Evolutionary conservation across 139 green algal genomes (phyloP).

Genomic region (Chlamydomonas sphaeroides): DNA sequence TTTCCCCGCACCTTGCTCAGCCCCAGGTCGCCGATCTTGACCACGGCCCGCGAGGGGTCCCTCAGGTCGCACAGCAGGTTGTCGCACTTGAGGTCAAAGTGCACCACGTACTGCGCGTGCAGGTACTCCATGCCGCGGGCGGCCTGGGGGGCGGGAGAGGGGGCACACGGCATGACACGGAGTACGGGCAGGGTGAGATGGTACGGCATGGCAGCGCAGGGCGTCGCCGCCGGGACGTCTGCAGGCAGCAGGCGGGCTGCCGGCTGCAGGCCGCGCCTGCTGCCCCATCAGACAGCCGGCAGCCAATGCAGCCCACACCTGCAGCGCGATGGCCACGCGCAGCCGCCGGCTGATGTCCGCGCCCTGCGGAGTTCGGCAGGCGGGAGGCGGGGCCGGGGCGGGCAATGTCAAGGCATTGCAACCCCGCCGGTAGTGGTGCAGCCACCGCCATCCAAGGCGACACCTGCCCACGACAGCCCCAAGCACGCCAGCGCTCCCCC

Average conservation of each 20-base stretch:
- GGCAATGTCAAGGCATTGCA: no score
- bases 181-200: no score
- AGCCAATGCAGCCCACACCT: constrained; percentile 2
- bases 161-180: no score
- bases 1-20: constrained; percentile 48
- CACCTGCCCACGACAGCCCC: background rate
- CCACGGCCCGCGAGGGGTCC: constrained; percentile 61
- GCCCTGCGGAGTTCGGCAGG: background rate
- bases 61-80: constrained; percentile 80
- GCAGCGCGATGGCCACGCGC: constrained; percentile 15
- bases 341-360: constrained; percentile 10
- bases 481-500: background rate
- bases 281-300: no score
- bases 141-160: constrained; percentile 57
- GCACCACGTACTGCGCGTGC: constrained; percentile 64
- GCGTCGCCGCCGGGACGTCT: no score
- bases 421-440: no score
- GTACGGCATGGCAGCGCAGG: no score
- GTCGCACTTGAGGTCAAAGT: constrained; percentile 71
- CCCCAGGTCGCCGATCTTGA: constrained; percentile 85
- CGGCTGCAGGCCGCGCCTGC: no score
- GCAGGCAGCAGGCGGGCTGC: no score
- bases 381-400: background rate
- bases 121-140: constrained; percentile 81
- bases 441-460: background rate